Evolutionary conservation across 805 yeast genomes (phyloP).

Genomic region (Saccharomycopsis lassenensis): DNA sequence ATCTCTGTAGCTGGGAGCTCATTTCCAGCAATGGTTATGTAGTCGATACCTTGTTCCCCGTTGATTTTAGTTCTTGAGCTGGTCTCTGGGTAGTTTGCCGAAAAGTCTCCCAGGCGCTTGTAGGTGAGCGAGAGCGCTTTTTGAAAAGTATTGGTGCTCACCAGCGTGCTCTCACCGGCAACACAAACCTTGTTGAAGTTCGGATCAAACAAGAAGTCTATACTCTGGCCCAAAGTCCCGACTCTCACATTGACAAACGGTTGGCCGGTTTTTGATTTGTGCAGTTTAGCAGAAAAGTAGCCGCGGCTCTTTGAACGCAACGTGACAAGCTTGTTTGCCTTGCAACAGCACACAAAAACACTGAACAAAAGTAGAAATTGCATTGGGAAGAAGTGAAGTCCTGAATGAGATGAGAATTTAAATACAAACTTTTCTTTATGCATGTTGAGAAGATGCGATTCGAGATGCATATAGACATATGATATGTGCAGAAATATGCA

Average conservation of each 20-base stretch:
- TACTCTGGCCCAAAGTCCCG: not conserved
- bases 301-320: constrained; percentile 5
- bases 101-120: not conserved
- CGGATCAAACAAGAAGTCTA: constrained; percentile 1
- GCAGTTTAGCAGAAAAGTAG: not conserved
- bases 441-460: no score
- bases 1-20: not conserved
- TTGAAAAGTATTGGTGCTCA: not conserved
- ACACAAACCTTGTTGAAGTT: not conserved
- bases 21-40: not conserved
- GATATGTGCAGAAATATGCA: no score
- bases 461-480: no score
- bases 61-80: not conserved
- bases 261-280: not conserved
- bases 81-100: not conserved
- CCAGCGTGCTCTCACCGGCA: constrained; percentile 3
- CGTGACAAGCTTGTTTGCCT: not conserved
- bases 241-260: not conserved
- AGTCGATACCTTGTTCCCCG: constrained; percentile 4
- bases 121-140: constrained; percentile 2
- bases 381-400: no score
- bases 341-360: no score
- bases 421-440: no score
- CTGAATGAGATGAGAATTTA: no score
- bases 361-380: no score